Evolutionary conservation across 352 stramenopile species (phyloP), one percentile per base, ranked within the genome.

Genomic region (Peronosclerospora sorghi): DNA sequence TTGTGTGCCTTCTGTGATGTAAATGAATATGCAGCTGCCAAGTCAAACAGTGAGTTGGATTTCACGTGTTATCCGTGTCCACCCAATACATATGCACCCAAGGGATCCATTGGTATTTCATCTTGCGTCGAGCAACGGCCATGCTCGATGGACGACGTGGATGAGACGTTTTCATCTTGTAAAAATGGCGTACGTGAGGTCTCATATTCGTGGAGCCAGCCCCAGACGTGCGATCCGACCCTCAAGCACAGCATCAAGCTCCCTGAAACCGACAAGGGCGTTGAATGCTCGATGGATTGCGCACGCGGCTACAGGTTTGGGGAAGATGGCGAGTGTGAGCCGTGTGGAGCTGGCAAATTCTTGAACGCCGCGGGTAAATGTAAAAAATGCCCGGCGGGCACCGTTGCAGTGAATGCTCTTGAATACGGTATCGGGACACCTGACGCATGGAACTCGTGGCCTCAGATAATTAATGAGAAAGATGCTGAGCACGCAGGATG

Each of bases 61-160:
- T 91, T 87, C 35, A 74, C 52, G 20, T 91, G 78, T 48, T 81
- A 85, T 35, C 30, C 62, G 23, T 91, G 78, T 47, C 78, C 75
- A 7, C 39, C 50, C 3, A 70, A 75, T 35, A 85, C 65, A 1
- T 83, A 69, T 32, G 53, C 78, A 2, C 72, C 73, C 0, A 82
- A 85, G 28, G 78, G 78, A 10, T 91, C 78, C 4, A 83, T 91
- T 39, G 75, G 76, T 0, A 45, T 74, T 20, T 69, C 68, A 0
- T 73, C 78, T 0, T 91, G 78, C 37, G 68, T 88, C 0, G 56
- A 68, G 28, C 69, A 67, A 21, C 73, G 74, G 12, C 38, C 72
- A n/a, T 91, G 78, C 29, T 57, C 69, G 1, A 47, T 59, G 1
- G 72, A 85, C 6, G 78, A 88, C 24, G 54, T 88, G 1, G 55